Conservation (phyloP, 2,329 filamentous ascomycete species). For the Cryphonectria japonica region DNA sequence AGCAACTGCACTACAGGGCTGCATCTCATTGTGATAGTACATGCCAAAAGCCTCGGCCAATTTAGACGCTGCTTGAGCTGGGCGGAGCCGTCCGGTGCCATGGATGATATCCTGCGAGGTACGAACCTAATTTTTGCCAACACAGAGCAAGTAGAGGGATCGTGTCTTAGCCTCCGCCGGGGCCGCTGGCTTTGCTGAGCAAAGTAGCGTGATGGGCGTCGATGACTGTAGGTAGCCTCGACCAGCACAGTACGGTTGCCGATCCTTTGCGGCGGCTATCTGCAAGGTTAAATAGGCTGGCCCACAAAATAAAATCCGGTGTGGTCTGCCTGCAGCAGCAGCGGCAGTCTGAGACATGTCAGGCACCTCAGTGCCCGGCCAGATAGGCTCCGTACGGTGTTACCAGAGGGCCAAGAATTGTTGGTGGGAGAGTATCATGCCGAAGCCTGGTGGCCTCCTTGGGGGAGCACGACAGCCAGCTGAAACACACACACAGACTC, state of each 20-base stretch:
- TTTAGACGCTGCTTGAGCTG: not conserved
- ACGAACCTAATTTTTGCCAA: not conserved
- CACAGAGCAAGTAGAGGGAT: not conserved
- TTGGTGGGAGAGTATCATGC: conserved; percentile 12
- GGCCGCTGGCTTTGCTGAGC: not conserved
- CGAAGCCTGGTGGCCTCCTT: conserved; percentile 17
- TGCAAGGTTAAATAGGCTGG: conserved; percentile 2
- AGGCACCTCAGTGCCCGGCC: conserved; percentile 17
- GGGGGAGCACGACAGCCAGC: conserved; percentile 8
- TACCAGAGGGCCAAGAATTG: conserved; percentile 14
- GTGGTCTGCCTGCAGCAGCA: conserved; percentile 14
- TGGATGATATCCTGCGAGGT: not conserved
- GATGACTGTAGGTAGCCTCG: not conserved
- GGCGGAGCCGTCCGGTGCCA: not conserved
- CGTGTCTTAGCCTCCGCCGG: not conserved
- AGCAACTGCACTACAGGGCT: not conserved
- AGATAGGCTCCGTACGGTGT: conserved; percentile 12
- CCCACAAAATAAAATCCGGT: conserved; percentile 12
- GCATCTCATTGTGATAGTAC: not conserved
- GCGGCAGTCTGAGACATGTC: conserved; percentile 24
- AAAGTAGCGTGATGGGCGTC: not conserved
- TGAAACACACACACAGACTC: not conserved
- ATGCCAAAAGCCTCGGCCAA: not conserved
- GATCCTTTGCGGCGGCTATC: not conserved
- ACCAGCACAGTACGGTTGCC: not conserved